phyloP scores from a whole-genome alignment of 192 early-diverging fungal species.

The Dimargaris cristalligena region DNA sequence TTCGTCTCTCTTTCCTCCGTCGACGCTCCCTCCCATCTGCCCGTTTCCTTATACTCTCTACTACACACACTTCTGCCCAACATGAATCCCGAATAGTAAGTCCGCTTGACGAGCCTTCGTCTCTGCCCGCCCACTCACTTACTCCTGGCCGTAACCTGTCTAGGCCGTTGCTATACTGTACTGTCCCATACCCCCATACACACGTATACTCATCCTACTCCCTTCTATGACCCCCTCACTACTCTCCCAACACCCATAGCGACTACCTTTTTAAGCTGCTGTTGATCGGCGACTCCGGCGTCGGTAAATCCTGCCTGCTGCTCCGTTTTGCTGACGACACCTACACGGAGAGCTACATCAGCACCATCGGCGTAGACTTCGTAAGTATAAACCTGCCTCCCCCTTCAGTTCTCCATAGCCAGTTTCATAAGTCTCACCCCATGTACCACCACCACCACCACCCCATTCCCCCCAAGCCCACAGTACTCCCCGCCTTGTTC shows the following conservation, averaged over 20 bases:
- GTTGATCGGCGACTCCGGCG: slow-evolving; percentile 95
- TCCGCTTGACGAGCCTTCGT: not conserved
- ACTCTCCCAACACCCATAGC: slow-evolving; percentile 25
- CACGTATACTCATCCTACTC: too few relatives aligned
- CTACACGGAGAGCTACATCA: slow-evolving; percentile 96
- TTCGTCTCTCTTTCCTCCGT: not conserved
- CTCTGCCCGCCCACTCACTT: not conserved
- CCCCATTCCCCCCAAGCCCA: too few relatives aligned
- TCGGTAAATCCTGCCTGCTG: slow-evolving; percentile 94
- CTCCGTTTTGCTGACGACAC: slow-evolving; percentile 97
- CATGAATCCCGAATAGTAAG: slow-evolving; percentile 32
- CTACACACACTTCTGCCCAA: not conserved
- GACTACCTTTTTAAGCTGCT: slow-evolving; percentile 99
- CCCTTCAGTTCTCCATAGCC: too few relatives aligned
- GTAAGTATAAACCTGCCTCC: slow-evolving; percentile 30
- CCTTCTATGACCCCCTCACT: not conserved
- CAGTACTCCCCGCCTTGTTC: too few relatives aligned
- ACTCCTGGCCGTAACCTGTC: too few relatives aligned
- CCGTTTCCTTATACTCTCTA: not conserved
- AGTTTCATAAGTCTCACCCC: not conserved
- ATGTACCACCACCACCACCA: not conserved
- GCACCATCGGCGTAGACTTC: slow-evolving; percentile 98
- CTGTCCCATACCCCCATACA: too few relatives aligned
- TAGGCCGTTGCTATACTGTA: too few relatives aligned
- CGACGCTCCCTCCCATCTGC: not conserved